Evolutionary conservation across 31 red algal species (phyloP).

Genomic region (Porphyra umbilicalis): DNA sequence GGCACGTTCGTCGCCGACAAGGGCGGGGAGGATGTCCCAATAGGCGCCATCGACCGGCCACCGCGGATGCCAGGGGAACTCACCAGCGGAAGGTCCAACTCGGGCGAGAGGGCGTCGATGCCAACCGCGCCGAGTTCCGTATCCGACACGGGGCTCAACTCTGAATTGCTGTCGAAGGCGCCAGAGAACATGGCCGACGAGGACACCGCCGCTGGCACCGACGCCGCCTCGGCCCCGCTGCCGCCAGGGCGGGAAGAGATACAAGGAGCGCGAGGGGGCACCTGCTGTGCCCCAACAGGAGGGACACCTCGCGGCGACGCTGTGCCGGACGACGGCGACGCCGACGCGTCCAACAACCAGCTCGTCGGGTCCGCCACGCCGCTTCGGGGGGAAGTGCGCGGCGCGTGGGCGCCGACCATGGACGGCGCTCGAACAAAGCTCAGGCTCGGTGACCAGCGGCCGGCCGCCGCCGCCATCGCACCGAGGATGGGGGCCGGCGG

Average conservation of each 20-base stretch:
- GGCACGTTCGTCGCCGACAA: background rate
- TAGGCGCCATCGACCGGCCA: background rate
- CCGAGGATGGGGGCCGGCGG: background rate
- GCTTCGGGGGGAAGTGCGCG: background rate
- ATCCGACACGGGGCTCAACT: background rate
- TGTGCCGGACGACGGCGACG: background rate
- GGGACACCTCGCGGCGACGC: background rate
- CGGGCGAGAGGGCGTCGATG: background rate
- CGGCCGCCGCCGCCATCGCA: background rate
- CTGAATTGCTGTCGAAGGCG: background rate
- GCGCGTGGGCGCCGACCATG: background rate
- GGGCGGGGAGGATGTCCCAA: background rate
- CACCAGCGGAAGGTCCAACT: background rate
- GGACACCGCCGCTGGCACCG: background rate
- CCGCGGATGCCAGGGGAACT: background rate
- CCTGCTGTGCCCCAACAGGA: background rate
- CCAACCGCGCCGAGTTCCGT: background rate
- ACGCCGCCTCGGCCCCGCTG: background rate
- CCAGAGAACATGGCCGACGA: background rate
- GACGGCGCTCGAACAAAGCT: no score
- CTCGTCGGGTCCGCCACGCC: background rate
- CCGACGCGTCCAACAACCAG: background rate
- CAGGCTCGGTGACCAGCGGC: background rate
- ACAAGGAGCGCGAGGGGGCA: no score
- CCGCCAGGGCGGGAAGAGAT: no score